phyloP scores from a whole-genome alignment of 371 early-diverging fungal species.

The Apophysomyces elegans region DNA sequence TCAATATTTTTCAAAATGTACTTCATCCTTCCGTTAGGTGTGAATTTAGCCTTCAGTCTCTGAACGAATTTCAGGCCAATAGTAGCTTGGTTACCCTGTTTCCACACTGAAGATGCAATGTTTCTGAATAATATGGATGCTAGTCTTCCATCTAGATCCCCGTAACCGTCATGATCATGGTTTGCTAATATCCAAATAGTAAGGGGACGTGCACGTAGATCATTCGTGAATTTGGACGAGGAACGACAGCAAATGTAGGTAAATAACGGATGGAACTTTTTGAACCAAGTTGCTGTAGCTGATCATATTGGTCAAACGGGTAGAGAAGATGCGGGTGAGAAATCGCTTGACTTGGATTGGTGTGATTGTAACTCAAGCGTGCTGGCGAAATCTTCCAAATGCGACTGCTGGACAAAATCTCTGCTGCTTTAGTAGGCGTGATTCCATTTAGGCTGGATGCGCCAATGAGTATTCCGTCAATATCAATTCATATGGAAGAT shows the following conservation, averaged over 20 bases:
- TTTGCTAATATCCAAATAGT: slow-evolving; percentile 22
- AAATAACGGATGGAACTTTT: slow-evolving; percentile 20
- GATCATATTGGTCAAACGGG: slow-evolving; percentile 25
- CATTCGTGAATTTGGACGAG: slow-evolving; percentile 17
- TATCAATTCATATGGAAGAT: no score
- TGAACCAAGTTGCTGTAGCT: slow-evolving; percentile 19
- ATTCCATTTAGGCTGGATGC: no score
- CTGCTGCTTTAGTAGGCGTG: no score
- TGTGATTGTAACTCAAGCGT: background rate
- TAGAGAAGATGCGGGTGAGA: slow-evolving; percentile 22
- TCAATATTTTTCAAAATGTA: background rate
- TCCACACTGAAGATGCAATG: slow-evolving; percentile 21
- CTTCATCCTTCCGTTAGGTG: background rate
- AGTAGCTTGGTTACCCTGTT: slow-evolving; percentile 19
- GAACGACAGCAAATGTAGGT: slow-evolving; percentile 22
- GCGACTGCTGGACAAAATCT: no score
- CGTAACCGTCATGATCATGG: slow-evolving; percentile 13
- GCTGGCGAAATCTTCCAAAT: no score
- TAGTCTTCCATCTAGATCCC: slow-evolving; percentile 16
- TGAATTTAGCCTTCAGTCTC: background rate
- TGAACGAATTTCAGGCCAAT: background rate
- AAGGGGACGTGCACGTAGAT: slow-evolving; percentile 6
- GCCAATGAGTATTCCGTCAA: no score
- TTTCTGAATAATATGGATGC: slow-evolving; percentile 22
- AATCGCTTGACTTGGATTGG: background rate